Conservation (phyloP, 2,329 filamentous ascomycete genomes). For the Penicillium frequentans region DNA sequence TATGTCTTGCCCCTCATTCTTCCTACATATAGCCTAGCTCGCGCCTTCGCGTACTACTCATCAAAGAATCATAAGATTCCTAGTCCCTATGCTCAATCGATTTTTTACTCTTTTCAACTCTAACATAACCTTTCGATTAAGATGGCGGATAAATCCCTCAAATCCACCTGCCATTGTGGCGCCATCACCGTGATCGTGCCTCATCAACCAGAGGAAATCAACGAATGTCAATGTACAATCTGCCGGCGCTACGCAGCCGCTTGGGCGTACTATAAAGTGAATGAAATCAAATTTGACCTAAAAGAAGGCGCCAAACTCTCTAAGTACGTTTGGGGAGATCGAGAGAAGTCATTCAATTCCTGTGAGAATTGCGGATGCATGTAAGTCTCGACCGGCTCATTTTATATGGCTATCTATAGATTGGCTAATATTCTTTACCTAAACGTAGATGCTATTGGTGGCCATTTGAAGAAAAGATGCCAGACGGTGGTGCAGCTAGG, state of each 20-base stretch:
- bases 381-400: conserved; percentile 5
- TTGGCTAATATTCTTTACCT: background rate
- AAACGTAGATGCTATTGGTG: conserved; percentile 5
- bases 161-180: conserved; percentile 10
- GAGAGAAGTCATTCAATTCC: conserved; percentile 8
- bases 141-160: conserved; percentile 6
- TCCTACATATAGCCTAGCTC: no score
- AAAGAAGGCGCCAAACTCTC: conserved; percentile 9
- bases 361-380: conserved; percentile 9
- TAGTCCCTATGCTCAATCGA: background rate
- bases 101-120: background rate
- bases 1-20: no score
- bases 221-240: conserved; percentile 14
- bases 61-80: no score
- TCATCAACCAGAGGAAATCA: conserved; percentile 8
- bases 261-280: conserved; percentile 12
- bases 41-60: no score
- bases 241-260: conserved; percentile 12
- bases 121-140: background rate
- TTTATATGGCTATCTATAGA: background rate
- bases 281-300: conserved; percentile 7
- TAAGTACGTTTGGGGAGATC: conserved; percentile 7
- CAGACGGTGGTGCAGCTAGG: background rate
- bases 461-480: conserved; percentile 3
- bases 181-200: conserved; percentile 10